Base-by-base conservation (phyloP, 2,329 filamentous ascomycete species). In the Epichloe glyceriae region DNA sequence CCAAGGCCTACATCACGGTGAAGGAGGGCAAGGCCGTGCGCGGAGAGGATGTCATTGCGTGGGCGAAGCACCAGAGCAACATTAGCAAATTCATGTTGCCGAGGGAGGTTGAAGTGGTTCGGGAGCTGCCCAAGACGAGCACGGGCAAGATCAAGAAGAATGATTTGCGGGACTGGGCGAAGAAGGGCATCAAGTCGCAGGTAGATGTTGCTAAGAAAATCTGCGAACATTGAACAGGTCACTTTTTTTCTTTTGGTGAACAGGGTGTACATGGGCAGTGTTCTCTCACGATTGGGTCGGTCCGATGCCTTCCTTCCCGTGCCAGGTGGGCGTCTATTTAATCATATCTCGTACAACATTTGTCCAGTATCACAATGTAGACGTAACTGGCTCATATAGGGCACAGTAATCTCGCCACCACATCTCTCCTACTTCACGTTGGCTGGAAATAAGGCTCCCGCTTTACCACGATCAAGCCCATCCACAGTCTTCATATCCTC, bases 141-240 rank as follows among this genome's bases (percentile, higher is more conserved):
- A 98, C 93, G 0, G 93, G 93, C 3, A 98, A 98, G 76, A 77
- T 97, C 53, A 84, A 88, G 77, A 98, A 98, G 80, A 97, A 95
- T 61, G 80, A 95, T 6, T 67, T 98, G 50, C 73, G 93, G 53
- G 85, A 88, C 58, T 95, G 90, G 91, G 86, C 86, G 2, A 66
- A 64, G 57, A 57, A 57, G 20, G 59, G 60, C 4, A 56, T 51
- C 43, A 58, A 58, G 46, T 33, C 41, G n/a, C 51, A 40, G 1
- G 8, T 26, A 26, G 46, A 8, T 22, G 40, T 42, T n/a, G 11
- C 10, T 1, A 17, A 4, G 8, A 11, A 30, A 30, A 30, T 30
- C 1, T 30, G 26, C 26, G 8, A 30, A 30, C 10, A 30, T 30
- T 30, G 26, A 10, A 30, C 26, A 30, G 26, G 26, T 11, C 26